These are phyloP conservation scores for Lithohypha guttulata DNA, from an alignment of 2,329 filamentous ascomycete species.

Conservation along the genomic window DNA sequence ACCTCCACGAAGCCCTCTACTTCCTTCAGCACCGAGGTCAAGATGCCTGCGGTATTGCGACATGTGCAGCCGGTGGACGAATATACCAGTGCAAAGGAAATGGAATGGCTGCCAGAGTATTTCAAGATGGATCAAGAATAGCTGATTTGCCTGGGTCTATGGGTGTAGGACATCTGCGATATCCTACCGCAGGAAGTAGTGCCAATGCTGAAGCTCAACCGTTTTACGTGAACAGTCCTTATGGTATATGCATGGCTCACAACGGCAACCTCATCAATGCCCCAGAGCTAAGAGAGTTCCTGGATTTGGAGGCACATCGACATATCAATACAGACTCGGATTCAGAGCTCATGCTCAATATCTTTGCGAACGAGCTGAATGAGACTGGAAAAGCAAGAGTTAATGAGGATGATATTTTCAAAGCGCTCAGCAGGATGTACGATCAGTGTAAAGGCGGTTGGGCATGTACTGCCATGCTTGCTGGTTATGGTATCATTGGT, in stretches of 20 bases:
- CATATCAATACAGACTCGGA: constrained; percentile 89
- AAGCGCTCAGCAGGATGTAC: constrained; percentile 61
- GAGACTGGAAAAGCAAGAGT: constrained; percentile 72
- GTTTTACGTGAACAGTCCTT: constrained; percentile 82
- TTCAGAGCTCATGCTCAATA: constrained; percentile 77
- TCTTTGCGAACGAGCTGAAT: constrained; percentile 73
- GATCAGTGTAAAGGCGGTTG: constrained; percentile 61
- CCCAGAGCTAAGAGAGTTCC: constrained; percentile 54
- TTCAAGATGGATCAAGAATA: constrained; percentile 65
- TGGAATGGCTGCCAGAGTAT: constrained; percentile 76
- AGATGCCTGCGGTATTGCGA: constrained; percentile 79
- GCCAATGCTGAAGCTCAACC: constrained; percentile 80
- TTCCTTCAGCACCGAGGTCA: constrained; percentile 68
- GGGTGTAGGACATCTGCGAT: constrained; percentile 76
- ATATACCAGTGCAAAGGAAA: constrained; percentile 87
- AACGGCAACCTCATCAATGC: constrained; percentile 86
- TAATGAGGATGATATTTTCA: constrained; percentile 68
- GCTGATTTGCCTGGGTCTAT: constrained; percentile 71
- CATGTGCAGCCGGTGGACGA: constrained; percentile 61
- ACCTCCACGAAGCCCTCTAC: constrained; percentile 62
- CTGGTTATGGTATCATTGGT: constrained; percentile 67
- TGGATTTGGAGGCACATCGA: constrained; percentile 68
- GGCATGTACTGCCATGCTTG: constrained; percentile 73
- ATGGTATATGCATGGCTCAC: constrained; percentile 69
- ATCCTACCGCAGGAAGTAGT: constrained; percentile 79